Percentiles rank a stretch among this genome's conserved stretches.
Conservation (phyloP, 116 monocot species). For the Iris pallida region DNA sequence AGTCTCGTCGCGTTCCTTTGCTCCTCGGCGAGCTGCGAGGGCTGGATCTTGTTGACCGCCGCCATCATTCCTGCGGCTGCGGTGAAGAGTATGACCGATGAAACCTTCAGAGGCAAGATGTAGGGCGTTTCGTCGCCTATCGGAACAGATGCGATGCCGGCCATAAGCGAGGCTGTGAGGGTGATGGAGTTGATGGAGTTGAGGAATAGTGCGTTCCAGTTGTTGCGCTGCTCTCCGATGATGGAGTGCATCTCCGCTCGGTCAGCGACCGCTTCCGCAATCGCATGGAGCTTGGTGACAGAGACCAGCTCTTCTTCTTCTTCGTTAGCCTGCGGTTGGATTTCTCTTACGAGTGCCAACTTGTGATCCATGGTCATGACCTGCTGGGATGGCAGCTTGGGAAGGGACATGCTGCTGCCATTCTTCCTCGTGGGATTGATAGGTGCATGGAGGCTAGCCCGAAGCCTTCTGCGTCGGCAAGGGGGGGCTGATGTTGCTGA, state of each 20-base stretch:
- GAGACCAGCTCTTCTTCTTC: not conserved
- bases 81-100: constrained; percentile 40
- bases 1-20: constrained; percentile 66
- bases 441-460: constrained; percentile 16
- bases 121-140: not conserved
- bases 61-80: constrained; percentile 42
- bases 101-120: constrained; percentile 26
- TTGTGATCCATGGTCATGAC: constrained; percentile 7
- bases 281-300: constrained; percentile 24
- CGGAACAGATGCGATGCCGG: constrained; percentile 11
- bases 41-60: constrained; percentile 66
- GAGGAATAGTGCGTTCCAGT: constrained; percentile 65
- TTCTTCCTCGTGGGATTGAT: constrained; percentile 10
- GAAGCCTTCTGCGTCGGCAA: not conserved
- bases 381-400: not conserved
- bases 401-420: not conserved
- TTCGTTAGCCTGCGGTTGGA: not conserved
- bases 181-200: constrained; percentile 58
- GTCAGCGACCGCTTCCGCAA: constrained; percentile 47
- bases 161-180: constrained; percentile 52
- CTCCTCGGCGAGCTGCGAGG: constrained; percentile 82
- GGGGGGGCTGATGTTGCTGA: not conserved
- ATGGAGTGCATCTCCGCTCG: constrained; percentile 65
- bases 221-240: constrained; percentile 63
- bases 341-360: constrained; percentile 1